Percentiles rank a stretch among this genome's conserved stretches.
Evolutionary conservation across 1,284 basidiomycete species (phyloP).

Genomic region (Xerocomus minutiporus): DNA sequence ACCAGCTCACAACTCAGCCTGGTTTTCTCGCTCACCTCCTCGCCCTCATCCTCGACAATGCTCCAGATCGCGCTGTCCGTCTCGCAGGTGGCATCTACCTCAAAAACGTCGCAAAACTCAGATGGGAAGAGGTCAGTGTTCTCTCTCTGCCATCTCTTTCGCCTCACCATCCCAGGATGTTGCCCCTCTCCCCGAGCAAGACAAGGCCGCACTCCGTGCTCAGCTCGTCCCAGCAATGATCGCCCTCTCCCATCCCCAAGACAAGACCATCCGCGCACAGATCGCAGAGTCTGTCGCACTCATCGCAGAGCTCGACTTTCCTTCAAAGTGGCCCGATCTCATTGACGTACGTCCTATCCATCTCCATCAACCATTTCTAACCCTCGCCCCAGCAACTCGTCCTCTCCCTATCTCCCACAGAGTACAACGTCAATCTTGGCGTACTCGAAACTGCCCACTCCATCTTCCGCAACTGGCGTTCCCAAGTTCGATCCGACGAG

Average conservation of each 20-base stretch:
- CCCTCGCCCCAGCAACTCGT: conserved; percentile 70
- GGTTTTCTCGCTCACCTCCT: conserved; percentile 79
- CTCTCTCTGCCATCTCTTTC: background rate
- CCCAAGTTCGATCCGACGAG: conserved; percentile 82
- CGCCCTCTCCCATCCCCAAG: conserved; percentile 58
- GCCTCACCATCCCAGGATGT: conserved; percentile 48
- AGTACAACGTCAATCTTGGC: conserved; percentile 85
- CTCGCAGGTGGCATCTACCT: conserved; percentile 84
- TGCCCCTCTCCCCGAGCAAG: conserved; percentile 53
- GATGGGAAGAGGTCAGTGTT: conserved; percentile 78
- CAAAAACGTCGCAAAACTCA: conserved; percentile 80
- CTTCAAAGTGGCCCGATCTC: conserved; percentile 76
- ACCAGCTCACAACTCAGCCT: conserved; percentile 60
- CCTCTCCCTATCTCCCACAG: conserved; percentile 65
- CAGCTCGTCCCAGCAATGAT: conserved; percentile 83
- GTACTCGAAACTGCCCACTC: conserved; percentile 94
- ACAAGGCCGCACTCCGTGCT: conserved; percentile 64
- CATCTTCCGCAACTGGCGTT: conserved; percentile 92
- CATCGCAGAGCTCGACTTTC: conserved; percentile 87
- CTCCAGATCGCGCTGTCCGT: conserved; percentile 66
- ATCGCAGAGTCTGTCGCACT: conserved; percentile 86
- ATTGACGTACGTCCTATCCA: conserved; percentile 62
- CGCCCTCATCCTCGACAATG: conserved; percentile 63
- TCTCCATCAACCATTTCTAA: conserved; percentile 16
- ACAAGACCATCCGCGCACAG: conserved; percentile 72